Evolutionary conservation across 805 yeast genomes (phyloP).

Genomic region (Yamadazyma nakazawae): DNA sequence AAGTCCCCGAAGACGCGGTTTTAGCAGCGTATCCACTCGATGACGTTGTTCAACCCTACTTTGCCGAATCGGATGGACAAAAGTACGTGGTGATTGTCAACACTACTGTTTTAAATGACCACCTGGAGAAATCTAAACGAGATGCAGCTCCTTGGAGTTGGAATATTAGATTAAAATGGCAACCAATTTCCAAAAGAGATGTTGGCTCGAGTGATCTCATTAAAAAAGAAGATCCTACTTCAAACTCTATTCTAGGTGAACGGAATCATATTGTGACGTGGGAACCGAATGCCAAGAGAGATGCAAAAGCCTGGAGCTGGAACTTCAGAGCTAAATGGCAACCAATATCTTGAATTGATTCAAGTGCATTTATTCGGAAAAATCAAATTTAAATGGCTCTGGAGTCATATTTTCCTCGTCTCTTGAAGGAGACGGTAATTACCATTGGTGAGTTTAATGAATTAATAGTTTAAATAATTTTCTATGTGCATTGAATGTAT

Average conservation of each 20-base stretch:
- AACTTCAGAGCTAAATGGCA: constrained; percentile 9
- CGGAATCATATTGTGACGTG: too few species aligned
- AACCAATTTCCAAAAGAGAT: constrained; percentile 17
- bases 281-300: not conserved
- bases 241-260: too few species aligned
- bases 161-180: constrained; percentile 13
- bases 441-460: not conserved
- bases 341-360: constrained; percentile 11
- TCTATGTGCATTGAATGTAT: too few species aligned
- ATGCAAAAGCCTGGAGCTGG: constrained; percentile 11
- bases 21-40: constrained; percentile 14
- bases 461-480: too few species aligned
- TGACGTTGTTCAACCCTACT: constrained; percentile 9
- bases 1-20: constrained; percentile 14
- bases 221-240: too few species aligned
- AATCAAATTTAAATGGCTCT: not conserved
- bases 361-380: not conserved
- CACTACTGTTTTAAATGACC: constrained; percentile 10
- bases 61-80: constrained; percentile 12
- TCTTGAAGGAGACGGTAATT: not conserved
- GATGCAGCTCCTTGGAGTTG: constrained; percentile 20
- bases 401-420: not conserved
- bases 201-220: constrained; percentile 4
- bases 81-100: constrained; percentile 15
- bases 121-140: constrained; percentile 19